Evolutionary conservation across 306 rosid species (phyloP), one percentile per base, ranked within the genome.

Genomic region (Arachis stenosperma): DNA sequence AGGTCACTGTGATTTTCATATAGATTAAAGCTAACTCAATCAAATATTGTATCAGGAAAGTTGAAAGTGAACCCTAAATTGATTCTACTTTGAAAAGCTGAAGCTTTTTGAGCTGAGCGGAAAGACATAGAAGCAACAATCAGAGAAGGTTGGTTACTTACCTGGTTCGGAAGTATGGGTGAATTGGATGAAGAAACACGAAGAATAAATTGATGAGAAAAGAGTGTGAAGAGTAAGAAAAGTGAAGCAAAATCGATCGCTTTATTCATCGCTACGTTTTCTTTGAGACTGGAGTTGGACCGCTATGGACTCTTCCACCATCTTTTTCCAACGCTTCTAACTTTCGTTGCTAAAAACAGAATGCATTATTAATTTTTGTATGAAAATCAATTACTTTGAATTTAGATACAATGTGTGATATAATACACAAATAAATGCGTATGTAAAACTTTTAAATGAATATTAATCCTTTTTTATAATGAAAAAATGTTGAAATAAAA

Each of bases 221-320:
- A 80, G 59, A 81, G 56, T 55, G 41, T 66, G 3, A 57, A 14
- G 67, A 80, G 67, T 10, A 85, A 37, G 61, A 85, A 58, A 66
- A 86, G 9, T 47, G 81, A 73, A 51, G 60, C 56, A 33, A 73
- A 3, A 8, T 46, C 37, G 22, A 69, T 43, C 14, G 58, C 48
- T 66, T 69, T 82, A 81, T 78, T 79, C 97, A 87, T 92, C 70
- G 47, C 15, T 44, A 43, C 70, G 52, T 40, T 71, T 71, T 42
- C 33, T 46, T 46, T 46, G 13, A 46, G 11, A 46, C 13, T 2
- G 0, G 11, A 10, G n/a, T 46, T 46, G 11, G 13, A 9, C 51
- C 13, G 51, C 51, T 46, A 8, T 2, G 51, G 13, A 10, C 11
- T 9, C 13, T 46, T 4, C 4, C 37, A 33, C 37, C 37, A 33